These are phyloP conservation scores for Xylariales sp. DNA, from an alignment of 2,329 filamentous ascomycete genomes.

Conservation along the genomic window DNA sequence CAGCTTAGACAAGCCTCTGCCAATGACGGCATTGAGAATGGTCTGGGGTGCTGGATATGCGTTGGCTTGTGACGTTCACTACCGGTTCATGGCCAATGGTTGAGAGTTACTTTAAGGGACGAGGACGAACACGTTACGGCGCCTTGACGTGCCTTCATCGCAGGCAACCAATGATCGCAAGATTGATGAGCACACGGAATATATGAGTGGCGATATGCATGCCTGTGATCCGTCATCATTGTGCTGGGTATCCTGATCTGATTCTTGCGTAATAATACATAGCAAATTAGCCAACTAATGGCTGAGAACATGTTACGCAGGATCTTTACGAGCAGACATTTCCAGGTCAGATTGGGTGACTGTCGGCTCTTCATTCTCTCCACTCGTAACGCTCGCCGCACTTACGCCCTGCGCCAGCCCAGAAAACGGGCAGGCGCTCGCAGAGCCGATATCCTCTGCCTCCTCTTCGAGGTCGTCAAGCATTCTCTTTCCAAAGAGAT, in stretches of 20 bases:
- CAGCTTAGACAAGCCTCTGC: slow-evolving; percentile 11
- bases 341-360: slow-evolving; percentile 8
- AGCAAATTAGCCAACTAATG: neutral
- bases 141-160: neutral
- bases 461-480: slow-evolving; percentile 57
- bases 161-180: neutral
- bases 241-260: slow-evolving; percentile 7
- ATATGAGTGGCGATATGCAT: neutral
- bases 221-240: neutral
- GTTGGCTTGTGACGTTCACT: neutral
- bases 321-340: neutral
- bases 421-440: slow-evolving; percentile 42
- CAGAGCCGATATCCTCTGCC: slow-evolving; percentile 42
- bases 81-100: neutral
- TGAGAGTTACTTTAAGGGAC: neutral
- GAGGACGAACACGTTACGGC: neutral
- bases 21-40: neutral
- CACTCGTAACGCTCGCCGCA: slow-evolving; percentile 14
- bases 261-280: slow-evolving; percentile 24
- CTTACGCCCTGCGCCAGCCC: slow-evolving; percentile 35
- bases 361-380: slow-evolving; percentile 7
- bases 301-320: neutral
- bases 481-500: slow-evolving; percentile 71
- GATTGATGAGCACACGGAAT: neutral
- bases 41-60: neutral